A percentile compares a stretch with the other conserved stretches of the same genome.
phyloP scores from a whole-genome alignment of 1,284 basidiomycete genomes.

The Cerioporus squamosus region DNA sequence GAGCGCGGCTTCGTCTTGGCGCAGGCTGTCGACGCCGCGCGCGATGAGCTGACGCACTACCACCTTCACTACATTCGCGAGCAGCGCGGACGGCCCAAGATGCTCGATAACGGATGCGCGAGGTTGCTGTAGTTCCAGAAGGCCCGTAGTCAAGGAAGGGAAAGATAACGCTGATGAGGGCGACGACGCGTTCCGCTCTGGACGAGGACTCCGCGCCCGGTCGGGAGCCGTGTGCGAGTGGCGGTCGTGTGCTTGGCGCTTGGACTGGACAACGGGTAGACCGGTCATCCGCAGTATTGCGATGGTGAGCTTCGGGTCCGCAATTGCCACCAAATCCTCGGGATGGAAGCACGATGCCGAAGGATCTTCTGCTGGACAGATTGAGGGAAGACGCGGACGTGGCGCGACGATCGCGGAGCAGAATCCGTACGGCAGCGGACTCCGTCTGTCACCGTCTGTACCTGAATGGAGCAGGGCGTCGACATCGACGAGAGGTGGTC shows the following conservation, averaged over 20 bases:
- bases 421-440: slow-evolving; percentile 15
- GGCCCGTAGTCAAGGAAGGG: slow-evolving; percentile 3
- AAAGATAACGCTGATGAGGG: neutral
- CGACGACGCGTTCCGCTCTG: neutral
- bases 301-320: slow-evolving; percentile 28
- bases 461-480: slow-evolving; percentile 13
- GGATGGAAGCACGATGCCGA: neutral
- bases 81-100: slow-evolving; percentile 50
- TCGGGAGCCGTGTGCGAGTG: neutral
- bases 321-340: slow-evolving; percentile 25
- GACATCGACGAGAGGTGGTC: slow-evolving; percentile 31
- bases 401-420: slow-evolving; percentile 16
- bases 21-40: slow-evolving; percentile 26
- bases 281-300: slow-evolving; percentile 25
- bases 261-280: slow-evolving; percentile 2
- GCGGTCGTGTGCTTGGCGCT: neutral
- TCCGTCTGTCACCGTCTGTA: slow-evolving; percentile 4
- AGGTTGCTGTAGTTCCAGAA: slow-evolving; percentile 1
- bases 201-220: neutral
- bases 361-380: neutral
- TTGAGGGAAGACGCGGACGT: slow-evolving; percentile 1
- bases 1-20: slow-evolving; percentile 30
- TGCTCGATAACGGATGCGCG: slow-evolving; percentile 36
- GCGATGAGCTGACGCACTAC: slow-evolving; percentile 28
- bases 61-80: slow-evolving; percentile 43